Evolutionary conservation across 2,329 filamentous ascomycete species (phyloP).

Genomic region (Ceratocystis destructans): DNA sequence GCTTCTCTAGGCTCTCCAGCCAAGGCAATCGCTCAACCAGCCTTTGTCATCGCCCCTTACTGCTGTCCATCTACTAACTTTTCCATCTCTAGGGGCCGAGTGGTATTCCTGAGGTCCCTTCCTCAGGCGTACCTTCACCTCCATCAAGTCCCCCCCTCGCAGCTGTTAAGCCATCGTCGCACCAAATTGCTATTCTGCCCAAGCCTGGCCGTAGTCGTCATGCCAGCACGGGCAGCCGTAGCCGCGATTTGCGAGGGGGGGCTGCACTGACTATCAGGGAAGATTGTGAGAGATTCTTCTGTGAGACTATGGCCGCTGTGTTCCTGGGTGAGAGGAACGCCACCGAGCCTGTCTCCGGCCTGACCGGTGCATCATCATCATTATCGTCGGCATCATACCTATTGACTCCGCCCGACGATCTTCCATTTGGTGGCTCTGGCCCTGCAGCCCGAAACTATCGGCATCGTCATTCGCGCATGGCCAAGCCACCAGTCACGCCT

Average conservation of each 20-base stretch:
- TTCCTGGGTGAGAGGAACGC: conserved; percentile 91
- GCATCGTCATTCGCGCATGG: neutral
- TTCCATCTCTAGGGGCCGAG: conserved; percentile 50
- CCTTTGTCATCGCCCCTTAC: conserved; percentile 2
- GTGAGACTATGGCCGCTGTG: conserved; percentile 81
- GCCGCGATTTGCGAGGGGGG: conserved; percentile 59
- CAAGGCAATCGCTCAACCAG: too few species aligned
- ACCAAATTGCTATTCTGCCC: conserved; percentile 51
- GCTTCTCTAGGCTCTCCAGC: neutral
- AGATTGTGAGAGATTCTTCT: conserved; percentile 99
- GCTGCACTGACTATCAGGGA: conserved; percentile 91
- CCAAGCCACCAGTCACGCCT: conserved; percentile 22
- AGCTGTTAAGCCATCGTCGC: conserved; percentile 49
- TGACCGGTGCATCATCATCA: conserved; percentile 54
- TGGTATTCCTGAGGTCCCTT: conserved; percentile 89
- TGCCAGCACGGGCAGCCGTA: conserved; percentile 25
- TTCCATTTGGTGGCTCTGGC: conserved; percentile 20
- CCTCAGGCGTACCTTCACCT: conserved; percentile 72
- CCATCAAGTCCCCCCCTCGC: conserved; percentile 81
- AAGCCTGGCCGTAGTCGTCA: conserved; percentile 31
- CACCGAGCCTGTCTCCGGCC: conserved; percentile 67
- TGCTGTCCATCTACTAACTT: conserved; percentile 16
- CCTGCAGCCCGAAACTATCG: conserved; percentile 20
- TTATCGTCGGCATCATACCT: conserved; percentile 23
- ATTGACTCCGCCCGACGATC: conserved; percentile 42